Base-by-base conservation (phyloP, 2,329 filamentous ascomycete species). In the Diplodia corticola region DNA sequence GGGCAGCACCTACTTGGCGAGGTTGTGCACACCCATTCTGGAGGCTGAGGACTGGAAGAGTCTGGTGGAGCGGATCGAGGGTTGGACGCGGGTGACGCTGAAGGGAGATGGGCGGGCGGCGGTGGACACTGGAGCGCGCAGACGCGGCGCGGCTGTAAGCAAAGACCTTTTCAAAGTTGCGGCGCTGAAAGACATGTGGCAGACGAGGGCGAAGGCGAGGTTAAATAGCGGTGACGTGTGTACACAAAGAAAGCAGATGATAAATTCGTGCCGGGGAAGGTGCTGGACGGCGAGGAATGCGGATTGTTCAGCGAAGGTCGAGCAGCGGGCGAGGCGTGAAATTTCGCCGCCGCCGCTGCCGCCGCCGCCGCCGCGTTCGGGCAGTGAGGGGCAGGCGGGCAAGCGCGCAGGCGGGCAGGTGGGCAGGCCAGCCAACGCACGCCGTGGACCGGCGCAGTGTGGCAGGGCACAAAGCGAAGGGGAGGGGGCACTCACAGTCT, bases 11-110 rank as follows among this genome's bases (percentile, higher is more conserved):
- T 72, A 83, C 80, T 69, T 75, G 63, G 69, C 63, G 63, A 84
- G 75, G 76, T 84, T 83, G 78, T 84, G 82, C 37, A 84, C 82
- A 59, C 37, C 37, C 70, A 80, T 81, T 74, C 72, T 76, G 71
- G 70, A 70, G 54, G 80, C 81, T 66, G 64, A 35, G 40, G 63
- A 74, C n/a, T 44, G 37, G 75, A 77, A 78, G 79, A 82, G 75
- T 75, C 76, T 67, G 68, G 69, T 35, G 70, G 74, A 54, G 71
- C 68, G 66, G 76, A 71, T 26, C 73, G 71, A 7, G 4, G 57
- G 57, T 24, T 48, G 57, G 70, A 72, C 72, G 69, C 76, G 77
- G 69, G 75, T 72, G 40, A 70, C 71, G 72, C 61, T 72, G 28
- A 63, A 60, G 46, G 72, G 64, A 66, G 72, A 73, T 63, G 63